Conservation (phyloP, 75 land plant genomes). For the Pseudotsuga menziesii region DNA sequence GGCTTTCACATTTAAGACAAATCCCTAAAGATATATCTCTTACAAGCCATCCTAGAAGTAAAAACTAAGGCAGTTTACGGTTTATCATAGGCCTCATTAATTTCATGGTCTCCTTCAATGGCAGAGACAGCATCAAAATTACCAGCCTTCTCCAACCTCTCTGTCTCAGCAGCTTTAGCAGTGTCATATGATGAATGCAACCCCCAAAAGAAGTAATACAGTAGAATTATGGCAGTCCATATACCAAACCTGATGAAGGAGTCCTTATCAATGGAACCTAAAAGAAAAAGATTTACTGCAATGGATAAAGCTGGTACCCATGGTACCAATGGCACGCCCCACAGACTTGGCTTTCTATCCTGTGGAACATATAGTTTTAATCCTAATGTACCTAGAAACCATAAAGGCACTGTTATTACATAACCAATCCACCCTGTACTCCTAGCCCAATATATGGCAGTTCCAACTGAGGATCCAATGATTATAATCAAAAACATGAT, state of each 20-base stretch:
- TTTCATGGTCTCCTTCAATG: too few relatives aligned
- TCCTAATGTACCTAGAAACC: slow-evolving; percentile 54
- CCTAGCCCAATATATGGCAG: slow-evolving; percentile 56
- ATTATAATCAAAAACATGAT: slow-evolving; percentile 32
- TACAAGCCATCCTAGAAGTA: too few relatives aligned
- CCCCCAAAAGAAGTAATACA: slow-evolving; percentile 75
- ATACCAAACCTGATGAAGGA: slow-evolving; percentile 63
- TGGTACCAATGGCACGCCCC: slow-evolving; percentile 89
- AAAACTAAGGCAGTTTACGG: too few relatives aligned
- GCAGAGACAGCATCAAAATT: too few relatives aligned
- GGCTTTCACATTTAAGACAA: too few relatives aligned
- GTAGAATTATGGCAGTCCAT: slow-evolving; percentile 55
- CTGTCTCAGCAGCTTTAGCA: slow-evolving; percentile 22
- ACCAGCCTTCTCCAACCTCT: too few relatives aligned
- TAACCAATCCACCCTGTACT: slow-evolving; percentile 56
- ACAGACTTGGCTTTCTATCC: slow-evolving; percentile 48
- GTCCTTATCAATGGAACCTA: slow-evolving; percentile 63
- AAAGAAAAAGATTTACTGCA: slow-evolving; percentile 66
- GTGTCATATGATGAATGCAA: slow-evolving; percentile 78
- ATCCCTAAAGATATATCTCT: too few relatives aligned
- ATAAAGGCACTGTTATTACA: slow-evolving; percentile 38
- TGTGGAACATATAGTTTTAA: slow-evolving; percentile 42
- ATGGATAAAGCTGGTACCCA: slow-evolving; percentile 81
- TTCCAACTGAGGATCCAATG: slow-evolving; percentile 49
- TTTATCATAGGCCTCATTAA: too few relatives aligned